Base-by-base conservation (phyloP, 345 rosid genomes). In the Bruguiera gymnorhiza region DNA sequence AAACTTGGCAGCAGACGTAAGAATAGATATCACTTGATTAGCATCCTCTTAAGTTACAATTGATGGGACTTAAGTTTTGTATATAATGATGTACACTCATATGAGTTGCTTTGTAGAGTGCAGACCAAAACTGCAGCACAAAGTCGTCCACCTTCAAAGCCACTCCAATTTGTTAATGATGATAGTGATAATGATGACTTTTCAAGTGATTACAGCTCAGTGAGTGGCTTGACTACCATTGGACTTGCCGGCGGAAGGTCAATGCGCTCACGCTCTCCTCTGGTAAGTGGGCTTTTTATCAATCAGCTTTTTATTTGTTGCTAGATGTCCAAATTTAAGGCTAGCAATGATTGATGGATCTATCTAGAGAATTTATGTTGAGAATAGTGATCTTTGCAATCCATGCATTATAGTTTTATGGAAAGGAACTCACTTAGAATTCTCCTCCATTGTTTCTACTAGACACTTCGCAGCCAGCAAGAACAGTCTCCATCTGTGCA, bases 381-480 rank as follows among this genome's bases (percentile, higher is more conserved):
- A 43, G 19, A 43, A 3, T 15, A 43, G 50, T 43, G 16, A 43
- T 13, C 18, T 43, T 43, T 43, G 50, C 50, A 43, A 13, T 43
- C 50, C 50, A 43, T 0, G 4, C 16, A 43, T 43, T 43, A 43
- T 15, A 13, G 50, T 43, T 43, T 43, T 43, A 43, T 43, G 18
- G 50, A 15, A 18, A 43, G 18, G 19, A 43, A 5, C 5, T 43
- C 50, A 11, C 60, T 56, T 10, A 23, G 60, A 56, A 56, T 16
- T 8, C 19, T 62, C 46, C n/a, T 1, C 24, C 55, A n/a, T 68
- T 73, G 58, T 75, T 73, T 75, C 27, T 68, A 52, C 68, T 83
- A 91, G 98, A 76, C 90, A 73, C 86, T 87, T 77, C 87, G 81
- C 70, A 77, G 81, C 67, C 76, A 75, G 76, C 84, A 71, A 76